Evolutionary conservation across 1,139 yeast species (phyloP), one percentile per base, ranked within the genome.

Genomic region (Blastobotrys malaysiensis): DNA sequence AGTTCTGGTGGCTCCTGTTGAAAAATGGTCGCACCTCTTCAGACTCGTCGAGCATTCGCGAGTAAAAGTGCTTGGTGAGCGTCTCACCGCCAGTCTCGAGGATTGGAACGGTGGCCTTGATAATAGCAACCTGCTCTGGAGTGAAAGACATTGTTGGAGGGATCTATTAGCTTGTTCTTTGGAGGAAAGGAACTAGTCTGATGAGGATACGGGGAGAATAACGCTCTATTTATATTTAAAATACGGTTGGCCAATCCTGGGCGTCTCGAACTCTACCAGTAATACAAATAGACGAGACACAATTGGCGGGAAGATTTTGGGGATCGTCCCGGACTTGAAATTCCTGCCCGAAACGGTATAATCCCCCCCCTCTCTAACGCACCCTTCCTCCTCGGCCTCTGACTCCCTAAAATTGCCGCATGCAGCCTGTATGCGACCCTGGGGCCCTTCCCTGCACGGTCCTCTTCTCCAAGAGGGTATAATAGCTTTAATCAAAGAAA

Each of bases 61-160:
- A 60, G 68, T 84, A 84, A 66, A 84, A 82, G 19, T 70, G 70
- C 26, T 76, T 67, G 27, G 89, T 83, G 52, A 85, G 71, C 2
- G 71, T 74, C 26, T 76, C 80, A 43, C 89, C 90, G 49, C 78
- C 73, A 57, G 69, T 71, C 67, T 83, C 80, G 55, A 84, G 74
- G 50, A 79, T 76, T 4, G 89, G 89, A 39, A 83, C 75, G 0
- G 87, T 79, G 31, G 81, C 78, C 60, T 75, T 77, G 64, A 88
- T 78, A 3, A 86, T 79, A 0, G 85, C 74, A 1, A 95, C 95
- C 60, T 84, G 83, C 22, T 81, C 85, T 0, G 96, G 85, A 0
- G 85, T 69, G 0, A 87, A 96, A 3, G 73, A 73, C 60, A 79
- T 78, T 0, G 64, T 64, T 18, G 72, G 24, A 22, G 24, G 24